These are phyloP conservation scores for Wickerhamomyces xylosicus DNA, from an alignment of 805 yeast genomes.

Conservation along the genomic window DNA sequence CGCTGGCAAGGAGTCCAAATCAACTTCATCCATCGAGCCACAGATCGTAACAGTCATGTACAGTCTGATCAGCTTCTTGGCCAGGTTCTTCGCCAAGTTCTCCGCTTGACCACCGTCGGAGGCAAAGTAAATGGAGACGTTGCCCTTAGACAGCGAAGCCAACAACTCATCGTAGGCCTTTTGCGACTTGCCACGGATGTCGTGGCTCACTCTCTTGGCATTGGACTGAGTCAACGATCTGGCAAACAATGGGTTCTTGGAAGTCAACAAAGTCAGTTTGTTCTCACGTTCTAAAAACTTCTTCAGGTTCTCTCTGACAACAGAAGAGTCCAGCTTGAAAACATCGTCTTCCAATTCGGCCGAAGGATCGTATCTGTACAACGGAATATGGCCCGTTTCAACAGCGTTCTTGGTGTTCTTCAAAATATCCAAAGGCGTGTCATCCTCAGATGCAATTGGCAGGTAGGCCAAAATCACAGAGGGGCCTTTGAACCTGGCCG, in stretches of 20 bases:
- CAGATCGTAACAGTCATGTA: constrained; percentile 37
- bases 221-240: constrained; percentile 58
- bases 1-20: constrained; percentile 42
- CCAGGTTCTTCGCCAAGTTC: constrained; percentile 63
- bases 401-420: constrained; percentile 85
- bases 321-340: constrained; percentile 79
- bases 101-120: constrained; percentile 90
- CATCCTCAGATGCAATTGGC: constrained; percentile 59
- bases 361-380: constrained; percentile 75
- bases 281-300: constrained; percentile 85
- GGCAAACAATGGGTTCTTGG: constrained; percentile 63
- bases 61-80: constrained; percentile 44
- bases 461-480: constrained; percentile 84
- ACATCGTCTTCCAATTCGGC: constrained; percentile 33
- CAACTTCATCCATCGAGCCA: constrained; percentile 49
- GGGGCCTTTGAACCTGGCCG: constrained; percentile 84
- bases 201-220: constrained; percentile 47
- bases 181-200: constrained; percentile 60
- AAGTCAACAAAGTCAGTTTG: constrained; percentile 66
- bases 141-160: constrained; percentile 89
- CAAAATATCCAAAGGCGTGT: constrained; percentile 61
- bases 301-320: constrained; percentile 64
- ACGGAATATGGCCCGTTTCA: constrained; percentile 94
- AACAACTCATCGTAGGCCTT: constrained; percentile 67
- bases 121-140: constrained; percentile 65